A percentile compares a stretch with the other conserved stretches of the same genome.
Conservation (phyloP, 176 grass and related monocot species). For the Oryza meridionalis region DNA sequence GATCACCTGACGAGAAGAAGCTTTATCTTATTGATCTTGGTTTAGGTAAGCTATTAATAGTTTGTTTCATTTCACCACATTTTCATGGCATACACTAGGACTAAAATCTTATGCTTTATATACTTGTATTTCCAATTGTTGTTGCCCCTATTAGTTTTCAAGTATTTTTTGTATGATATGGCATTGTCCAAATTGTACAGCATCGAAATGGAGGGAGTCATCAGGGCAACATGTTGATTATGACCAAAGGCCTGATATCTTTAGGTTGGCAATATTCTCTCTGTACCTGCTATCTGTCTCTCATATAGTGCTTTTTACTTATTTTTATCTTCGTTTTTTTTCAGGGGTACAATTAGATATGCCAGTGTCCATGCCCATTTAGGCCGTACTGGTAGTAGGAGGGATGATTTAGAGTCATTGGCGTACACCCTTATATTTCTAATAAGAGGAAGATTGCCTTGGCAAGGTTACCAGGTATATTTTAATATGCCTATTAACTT, state of each 20-base stretch:
- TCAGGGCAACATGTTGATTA: constrained; percentile 83
- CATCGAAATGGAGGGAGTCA: constrained; percentile 80
- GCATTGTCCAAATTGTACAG: constrained; percentile 50
- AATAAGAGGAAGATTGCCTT: constrained; percentile 88
- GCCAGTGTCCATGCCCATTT: constrained; percentile 96
- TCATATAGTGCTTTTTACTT: constrained; percentile 7
- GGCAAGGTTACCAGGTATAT: constrained; percentile 97
- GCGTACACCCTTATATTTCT: constrained; percentile 96
- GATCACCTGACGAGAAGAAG: constrained; percentile 89
- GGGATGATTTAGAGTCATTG: constrained; percentile 94
- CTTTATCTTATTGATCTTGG: constrained; percentile 98
- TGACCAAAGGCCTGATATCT: constrained; percentile 96
- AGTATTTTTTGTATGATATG: constrained; percentile 27
- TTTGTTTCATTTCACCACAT: constrained; percentile 14
- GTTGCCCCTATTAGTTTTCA: constrained; percentile 7
- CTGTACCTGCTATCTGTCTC: constrained; percentile 25
- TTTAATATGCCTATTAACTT: constrained; percentile 25
- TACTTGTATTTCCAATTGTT: constrained; percentile 5
- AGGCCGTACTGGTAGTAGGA: constrained; percentile 91
- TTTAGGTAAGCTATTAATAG: constrained; percentile 65
- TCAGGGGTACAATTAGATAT: constrained; percentile 94
- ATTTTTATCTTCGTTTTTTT: constrained; percentile 34
- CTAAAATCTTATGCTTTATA: background rate
- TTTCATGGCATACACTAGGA: background rate
- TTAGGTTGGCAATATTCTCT: constrained; percentile 59